These are phyloP conservation scores for Xylariaceae sp. DNA, from an alignment of 2,329 filamentous ascomycete species.

Conservation along the genomic window DNA sequence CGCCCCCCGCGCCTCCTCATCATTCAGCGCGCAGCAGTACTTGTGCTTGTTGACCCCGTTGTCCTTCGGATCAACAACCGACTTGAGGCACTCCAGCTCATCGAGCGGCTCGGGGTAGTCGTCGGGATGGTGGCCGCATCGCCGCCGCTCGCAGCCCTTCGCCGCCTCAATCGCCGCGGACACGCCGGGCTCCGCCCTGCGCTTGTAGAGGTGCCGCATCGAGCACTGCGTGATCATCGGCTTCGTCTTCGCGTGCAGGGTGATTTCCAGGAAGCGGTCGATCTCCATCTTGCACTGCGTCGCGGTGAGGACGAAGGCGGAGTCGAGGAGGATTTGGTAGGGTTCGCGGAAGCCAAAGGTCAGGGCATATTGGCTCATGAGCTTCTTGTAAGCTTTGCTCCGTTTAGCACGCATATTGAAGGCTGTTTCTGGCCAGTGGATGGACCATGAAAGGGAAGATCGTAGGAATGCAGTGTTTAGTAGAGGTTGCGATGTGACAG, in stretches of 20 bases:
- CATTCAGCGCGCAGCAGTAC: conserved; percentile 75
- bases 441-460: no score
- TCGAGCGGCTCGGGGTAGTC: conserved; percentile 67
- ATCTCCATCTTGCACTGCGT: conserved; percentile 86
- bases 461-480: no score
- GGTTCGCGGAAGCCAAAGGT: conserved; percentile 89
- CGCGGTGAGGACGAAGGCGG: conserved; percentile 77
- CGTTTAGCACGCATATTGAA: conserved; percentile 47
- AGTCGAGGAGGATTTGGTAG: conserved; percentile 88
- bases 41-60: conserved; percentile 70
- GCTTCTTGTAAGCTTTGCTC: conserved; percentile 78
- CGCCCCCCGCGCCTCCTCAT: conserved; percentile 55
- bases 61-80: conserved; percentile 74
- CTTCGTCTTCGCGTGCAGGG: conserved; percentile 62
- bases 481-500: no score
- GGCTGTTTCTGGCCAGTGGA: no score
- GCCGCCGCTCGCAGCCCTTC: conserved; percentile 69
- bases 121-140: conserved; percentile 73
- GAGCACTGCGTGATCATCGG: conserved; percentile 76
- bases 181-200: conserved; percentile 49
- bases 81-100: conserved; percentile 64
- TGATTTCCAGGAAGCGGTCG: conserved; percentile 69
- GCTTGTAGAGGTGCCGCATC: conserved; percentile 72
- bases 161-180: conserved; percentile 66
- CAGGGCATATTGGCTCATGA: conserved; percentile 87